These are phyloP conservation scores for Zarea fungicola DNA, from an alignment of 2,329 filamentous ascomycete genomes.

Conservation along the genomic window DNA sequence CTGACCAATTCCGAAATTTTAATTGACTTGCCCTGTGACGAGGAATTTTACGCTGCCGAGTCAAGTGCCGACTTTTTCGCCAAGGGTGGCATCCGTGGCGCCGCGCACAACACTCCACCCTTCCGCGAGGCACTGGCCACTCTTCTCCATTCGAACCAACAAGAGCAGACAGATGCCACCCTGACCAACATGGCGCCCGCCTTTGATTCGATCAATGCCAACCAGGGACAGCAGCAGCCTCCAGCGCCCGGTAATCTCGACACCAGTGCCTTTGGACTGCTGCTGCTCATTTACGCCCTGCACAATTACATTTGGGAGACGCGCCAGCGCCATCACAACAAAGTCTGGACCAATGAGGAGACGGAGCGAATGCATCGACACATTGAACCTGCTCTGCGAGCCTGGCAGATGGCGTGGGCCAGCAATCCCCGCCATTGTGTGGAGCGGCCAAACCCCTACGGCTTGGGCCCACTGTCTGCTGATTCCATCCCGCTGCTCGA, in stretches of 20 bases:
- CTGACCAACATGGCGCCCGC: slow-evolving; percentile 28
- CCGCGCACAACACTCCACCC: slow-evolving; percentile 64
- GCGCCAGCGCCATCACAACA: slow-evolving; percentile 79
- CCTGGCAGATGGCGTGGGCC: slow-evolving; percentile 91
- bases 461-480: slow-evolving; percentile 74
- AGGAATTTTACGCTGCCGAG: slow-evolving; percentile 83
- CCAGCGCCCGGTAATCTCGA: slow-evolving; percentile 54
- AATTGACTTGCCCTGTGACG: slow-evolving; percentile 85
- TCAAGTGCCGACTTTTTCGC: slow-evolving; percentile 75
- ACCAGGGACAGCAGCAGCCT: slow-evolving; percentile 43
- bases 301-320: slow-evolving; percentile 99
- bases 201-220: slow-evolving; percentile 16
- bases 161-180: slow-evolving; percentile 42
- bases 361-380: slow-evolving; percentile 94
- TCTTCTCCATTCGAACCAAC: slow-evolving; percentile 71
- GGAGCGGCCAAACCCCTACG: slow-evolving; percentile 79
- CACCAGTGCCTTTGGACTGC: slow-evolving; percentile 86
- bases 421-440: slow-evolving; percentile 79
- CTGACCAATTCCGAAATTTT: slow-evolving; percentile 92
- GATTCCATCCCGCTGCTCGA: slow-evolving; percentile 89
- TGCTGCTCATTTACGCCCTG: slow-evolving; percentile 86
- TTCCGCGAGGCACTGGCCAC: slow-evolving; percentile 80
- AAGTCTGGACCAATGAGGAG: slow-evolving; percentile 85
- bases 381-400: slow-evolving; percentile 87
- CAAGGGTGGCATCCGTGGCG: slow-evolving; percentile 65